These are phyloP conservation scores for Euphorbia lathyris DNA, from an alignment of 345 rosid species.

Conservation along the genomic window DNA sequence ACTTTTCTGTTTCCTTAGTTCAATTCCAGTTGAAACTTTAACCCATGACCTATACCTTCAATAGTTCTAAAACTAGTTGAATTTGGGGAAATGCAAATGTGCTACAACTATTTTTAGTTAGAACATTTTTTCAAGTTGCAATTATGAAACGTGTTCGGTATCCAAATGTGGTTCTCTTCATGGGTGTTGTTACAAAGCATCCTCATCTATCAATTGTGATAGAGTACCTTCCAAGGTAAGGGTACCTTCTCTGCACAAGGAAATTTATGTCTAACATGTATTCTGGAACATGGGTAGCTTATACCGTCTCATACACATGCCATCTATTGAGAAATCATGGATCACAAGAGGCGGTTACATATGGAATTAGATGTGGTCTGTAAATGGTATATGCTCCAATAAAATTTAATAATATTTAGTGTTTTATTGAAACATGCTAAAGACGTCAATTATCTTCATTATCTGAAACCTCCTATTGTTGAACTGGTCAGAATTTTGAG, in stretches of 20 bases:
- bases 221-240: conserved; percentile 86
- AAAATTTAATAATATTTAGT: neutral
- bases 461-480: conserved; percentile 83
- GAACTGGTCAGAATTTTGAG: no score
- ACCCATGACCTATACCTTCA: no score
- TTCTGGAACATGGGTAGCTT: conserved; percentile 77
- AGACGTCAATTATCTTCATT: conserved; percentile 91
- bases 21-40: no score
- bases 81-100: neutral
- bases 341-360: conserved; percentile 79
- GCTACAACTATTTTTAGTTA: conserved; percentile 3
- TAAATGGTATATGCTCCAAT: no score
- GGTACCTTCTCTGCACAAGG: neutral
- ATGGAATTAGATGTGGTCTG: conserved; percentile 85
- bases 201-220: conserved; percentile 88
- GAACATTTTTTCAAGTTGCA: conserved; percentile 68
- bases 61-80: neutral
- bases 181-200: conserved; percentile 96
- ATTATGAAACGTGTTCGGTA: conserved; percentile 97
- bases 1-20: no score
- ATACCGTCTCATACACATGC: conserved; percentile 83
- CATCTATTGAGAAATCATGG: conserved; percentile 74
- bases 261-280: conserved; percentile 6
- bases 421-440: conserved; percentile 62
- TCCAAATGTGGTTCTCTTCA: conserved; percentile 95